These are phyloP conservation scores for Fusarium luffae DNA, from an alignment of 2,329 filamentous ascomycete genomes.

Conservation along the genomic window DNA sequence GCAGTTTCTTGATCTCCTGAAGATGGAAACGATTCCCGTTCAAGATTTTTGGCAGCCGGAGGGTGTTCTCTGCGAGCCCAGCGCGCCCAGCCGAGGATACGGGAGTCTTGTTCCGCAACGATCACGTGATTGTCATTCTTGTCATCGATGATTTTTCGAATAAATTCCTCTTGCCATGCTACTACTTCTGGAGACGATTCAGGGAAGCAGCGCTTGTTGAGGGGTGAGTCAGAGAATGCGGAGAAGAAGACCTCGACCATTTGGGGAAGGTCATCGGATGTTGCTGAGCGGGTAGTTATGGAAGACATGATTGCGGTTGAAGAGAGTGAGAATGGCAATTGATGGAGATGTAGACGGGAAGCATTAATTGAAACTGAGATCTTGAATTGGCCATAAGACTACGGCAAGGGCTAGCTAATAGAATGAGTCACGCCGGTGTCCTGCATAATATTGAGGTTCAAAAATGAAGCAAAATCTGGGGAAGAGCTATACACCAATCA, in stretches of 20 bases:
- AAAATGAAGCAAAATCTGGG: background rate
- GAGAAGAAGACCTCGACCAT: slow-evolving; percentile 47
- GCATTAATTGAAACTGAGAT: background rate
- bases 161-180: slow-evolving; percentile 31
- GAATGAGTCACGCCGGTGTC: slow-evolving; percentile 26
- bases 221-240: slow-evolving; percentile 47
- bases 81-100: slow-evolving; percentile 49
- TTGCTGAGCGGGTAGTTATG: slow-evolving; percentile 53
- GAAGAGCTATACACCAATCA: background rate
- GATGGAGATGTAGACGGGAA: background rate
- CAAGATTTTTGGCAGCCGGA: slow-evolving; percentile 38
- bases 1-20: slow-evolving; percentile 49
- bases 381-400: background rate
- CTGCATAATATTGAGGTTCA: background rate
- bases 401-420: background rate
- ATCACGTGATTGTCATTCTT: slow-evolving; percentile 49
- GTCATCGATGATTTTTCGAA: slow-evolving; percentile 39
- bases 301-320: slow-evolving; percentile 22
- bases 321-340: background rate
- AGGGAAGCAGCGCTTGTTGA: slow-evolving; percentile 49
- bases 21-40: slow-evolving; percentile 40
- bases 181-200: slow-evolving; percentile 41
- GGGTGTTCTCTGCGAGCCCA: slow-evolving; percentile 49
- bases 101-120: slow-evolving; percentile 41
- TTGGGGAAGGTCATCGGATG: slow-evolving; percentile 46